Evolutionary conservation across 306 rosid species (phyloP), one percentile per base, ranked within the genome.

Genomic region (Cicer pinnatifidum): DNA sequence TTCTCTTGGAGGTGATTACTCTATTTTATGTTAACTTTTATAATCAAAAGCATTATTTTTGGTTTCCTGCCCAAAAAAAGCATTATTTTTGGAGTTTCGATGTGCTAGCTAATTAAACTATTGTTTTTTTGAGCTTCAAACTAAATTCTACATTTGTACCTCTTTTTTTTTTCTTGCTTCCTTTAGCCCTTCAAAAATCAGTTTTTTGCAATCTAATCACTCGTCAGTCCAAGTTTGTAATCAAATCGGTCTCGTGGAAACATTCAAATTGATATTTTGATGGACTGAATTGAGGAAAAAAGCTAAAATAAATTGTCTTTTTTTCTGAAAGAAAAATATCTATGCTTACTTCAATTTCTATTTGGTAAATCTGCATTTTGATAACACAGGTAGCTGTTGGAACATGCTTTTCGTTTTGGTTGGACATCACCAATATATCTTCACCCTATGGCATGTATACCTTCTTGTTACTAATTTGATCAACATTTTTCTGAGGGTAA

Each of bases 381-480:
- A 33, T 78, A 43, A 8, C 62, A 13, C 98, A 94, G 98, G 89
- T 83, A 75, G 97, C 95, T 28, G 92, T 89, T 73, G 97, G 95
- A 72, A 71, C 71, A 19, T 88, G 88, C 85, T 94, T 94, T 85
- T 88, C 97, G 8, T 85, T 83, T 88, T 94, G 98, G 98, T 77
- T 94, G 89, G 84, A 75, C 81, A 72, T 82, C 44, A 44, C 91
- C 75, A 89, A 83, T 74, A 60, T 94, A 73, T 81, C 97, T 78
- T 89, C 97, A 73, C 98, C 98, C 73, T 94, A 94, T 85, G 86
- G 96, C 98, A 91, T 91, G 98, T 94, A 94, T 94, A 89, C 81
- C 84, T 91, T 91, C 97, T 91, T 88, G 87, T 85, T 70, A 85
- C 90, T 91, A 85, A 80, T 86, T 81, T 87, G 87, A 86, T 80